Evolutionary conservation across 441 rosid genomes (phyloP).

Genomic region (Syzygium syzygioides): DNA sequence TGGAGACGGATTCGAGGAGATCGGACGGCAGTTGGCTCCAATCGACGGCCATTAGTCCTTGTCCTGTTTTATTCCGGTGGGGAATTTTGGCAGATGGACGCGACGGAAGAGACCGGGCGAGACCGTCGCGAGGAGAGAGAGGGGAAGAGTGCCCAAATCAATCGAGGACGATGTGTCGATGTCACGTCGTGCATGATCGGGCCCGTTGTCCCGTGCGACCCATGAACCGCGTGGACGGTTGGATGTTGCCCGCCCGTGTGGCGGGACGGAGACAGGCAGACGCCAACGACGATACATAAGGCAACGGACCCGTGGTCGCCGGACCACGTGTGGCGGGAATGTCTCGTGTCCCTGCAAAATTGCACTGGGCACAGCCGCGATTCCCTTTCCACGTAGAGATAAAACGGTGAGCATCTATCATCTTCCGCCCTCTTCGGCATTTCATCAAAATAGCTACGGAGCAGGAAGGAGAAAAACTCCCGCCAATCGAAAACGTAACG

Average conservation of each 20-base stretch:
- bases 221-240: neutral
- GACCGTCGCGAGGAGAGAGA: neutral
- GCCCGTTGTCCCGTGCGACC: neutral
- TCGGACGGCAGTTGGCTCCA: slow-evolving; percentile 52
- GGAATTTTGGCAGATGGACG: neutral
- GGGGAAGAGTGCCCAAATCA: neutral
- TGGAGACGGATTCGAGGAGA: slow-evolving; percentile 31
- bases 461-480: neutral
- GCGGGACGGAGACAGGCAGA: neutral
- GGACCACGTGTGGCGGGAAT: neutral
- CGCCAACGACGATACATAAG: neutral
- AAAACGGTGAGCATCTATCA: neutral
- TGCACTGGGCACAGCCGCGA: neutral
- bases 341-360: neutral
- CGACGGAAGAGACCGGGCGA: neutral
- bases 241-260: neutral
- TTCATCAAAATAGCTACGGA: neutral
- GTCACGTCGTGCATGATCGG: neutral
- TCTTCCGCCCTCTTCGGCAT: neutral
- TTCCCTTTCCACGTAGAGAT: neutral
- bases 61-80: neutral
- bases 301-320: neutral
- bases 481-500: neutral
- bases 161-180: neutral
- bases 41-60: slow-evolving; percentile 30